These are phyloP conservation scores for Stagonosporopsis tanaceti DNA, from an alignment of 2,329 filamentous ascomycete species.

Conservation along the genomic window DNA sequence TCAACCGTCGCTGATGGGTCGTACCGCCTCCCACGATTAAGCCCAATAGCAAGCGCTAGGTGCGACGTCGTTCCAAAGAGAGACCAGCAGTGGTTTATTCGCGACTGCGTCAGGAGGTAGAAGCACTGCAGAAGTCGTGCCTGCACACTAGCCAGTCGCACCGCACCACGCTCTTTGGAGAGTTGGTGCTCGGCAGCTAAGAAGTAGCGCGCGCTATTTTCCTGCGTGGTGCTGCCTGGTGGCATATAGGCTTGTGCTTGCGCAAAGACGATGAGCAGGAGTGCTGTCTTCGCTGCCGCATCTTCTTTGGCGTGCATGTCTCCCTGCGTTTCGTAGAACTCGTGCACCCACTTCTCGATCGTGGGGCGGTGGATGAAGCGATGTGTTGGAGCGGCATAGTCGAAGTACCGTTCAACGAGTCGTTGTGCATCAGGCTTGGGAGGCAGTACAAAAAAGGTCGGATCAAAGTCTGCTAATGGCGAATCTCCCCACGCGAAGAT, in stretches of 20 bases:
- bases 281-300: conserved; percentile 54
- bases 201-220: conserved; percentile 54
- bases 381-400: conserved; percentile 68
- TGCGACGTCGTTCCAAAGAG: conserved; percentile 66
- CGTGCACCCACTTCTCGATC: conserved; percentile 55
- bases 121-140: conserved; percentile 65
- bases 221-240: conserved; percentile 33
- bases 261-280: conserved; percentile 63
- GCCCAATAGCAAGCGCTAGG: conserved; percentile 58
- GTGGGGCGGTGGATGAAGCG: conserved; percentile 65
- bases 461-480: conserved; percentile 56
- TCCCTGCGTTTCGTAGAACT: conserved; percentile 57
- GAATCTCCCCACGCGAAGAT: conserved; percentile 62
- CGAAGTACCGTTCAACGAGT: conserved; percentile 64
- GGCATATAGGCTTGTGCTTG: conserved; percentile 58
- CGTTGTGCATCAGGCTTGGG: conserved; percentile 53
- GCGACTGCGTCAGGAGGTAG: conserved; percentile 65
- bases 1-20: conserved; percentile 47
- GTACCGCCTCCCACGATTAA: conserved; percentile 51
- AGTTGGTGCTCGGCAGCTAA: conserved; percentile 54
- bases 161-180: conserved; percentile 61
- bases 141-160: conserved; percentile 65
- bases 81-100: conserved; percentile 69
- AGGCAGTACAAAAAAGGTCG: conserved; percentile 54
- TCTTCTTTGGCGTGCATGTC: conserved; percentile 52